Evolutionary conservation across 139 green algal species (phyloP).

Genomic region (Chlamydomonas incerta): DNA sequence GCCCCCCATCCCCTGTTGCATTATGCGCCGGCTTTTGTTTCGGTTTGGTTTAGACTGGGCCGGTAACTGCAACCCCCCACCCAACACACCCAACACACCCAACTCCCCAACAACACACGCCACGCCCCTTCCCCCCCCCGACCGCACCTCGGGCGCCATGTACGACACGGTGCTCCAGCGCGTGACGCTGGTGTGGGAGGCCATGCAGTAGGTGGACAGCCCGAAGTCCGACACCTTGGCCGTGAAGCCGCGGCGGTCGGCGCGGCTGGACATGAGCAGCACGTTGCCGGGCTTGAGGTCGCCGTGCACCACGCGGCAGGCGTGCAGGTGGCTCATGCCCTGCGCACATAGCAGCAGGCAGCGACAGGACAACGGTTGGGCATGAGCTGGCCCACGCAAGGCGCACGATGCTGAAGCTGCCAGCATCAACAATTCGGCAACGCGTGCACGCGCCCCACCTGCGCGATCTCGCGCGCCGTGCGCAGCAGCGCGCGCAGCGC

Average conservation of each 20-base stretch:
- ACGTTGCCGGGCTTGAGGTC: conserved; percentile 54
- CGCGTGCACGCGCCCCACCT: no score
- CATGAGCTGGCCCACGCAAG: no score
- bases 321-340: conserved; percentile 53
- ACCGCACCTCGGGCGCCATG: conserved; percentile 35
- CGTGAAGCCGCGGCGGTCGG: conserved; percentile 44
- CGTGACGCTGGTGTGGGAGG: conserved; percentile 37
- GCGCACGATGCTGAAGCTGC: no score
- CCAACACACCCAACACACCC: no score
- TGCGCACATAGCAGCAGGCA: no score
- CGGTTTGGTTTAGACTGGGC: no score
- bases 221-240: conserved; percentile 54
- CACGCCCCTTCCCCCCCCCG: background rate
- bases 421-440: no score
- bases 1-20: no score
- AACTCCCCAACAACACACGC: no score
- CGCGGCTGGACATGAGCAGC: conserved; percentile 42
- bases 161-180: conserved; percentile 44
- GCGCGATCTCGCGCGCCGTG: conserved; percentile 48
- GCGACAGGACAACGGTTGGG: no score
- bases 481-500: conserved; percentile 51
- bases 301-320: conserved; percentile 41
- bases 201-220: conserved; percentile 46
- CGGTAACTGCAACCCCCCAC: no score
- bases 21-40: no score